Evolutionary conservation across 2,329 filamentous ascomycete genomes (phyloP).

Genomic region (Penicillium sp.): DNA sequence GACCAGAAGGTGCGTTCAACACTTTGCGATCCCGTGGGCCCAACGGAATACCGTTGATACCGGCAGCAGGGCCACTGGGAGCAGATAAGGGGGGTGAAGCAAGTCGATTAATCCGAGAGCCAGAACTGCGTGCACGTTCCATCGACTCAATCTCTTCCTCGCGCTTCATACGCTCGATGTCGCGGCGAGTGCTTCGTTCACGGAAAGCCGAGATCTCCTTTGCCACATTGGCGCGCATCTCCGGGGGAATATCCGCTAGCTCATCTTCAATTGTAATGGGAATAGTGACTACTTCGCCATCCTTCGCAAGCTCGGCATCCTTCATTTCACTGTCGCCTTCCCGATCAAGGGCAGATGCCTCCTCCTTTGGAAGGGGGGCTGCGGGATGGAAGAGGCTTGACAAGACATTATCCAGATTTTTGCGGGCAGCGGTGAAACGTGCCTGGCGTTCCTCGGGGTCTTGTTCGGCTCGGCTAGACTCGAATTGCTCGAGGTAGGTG

Average conservation of each 20-base stretch:
- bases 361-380: conserved; percentile 45
- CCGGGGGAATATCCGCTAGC: conserved; percentile 87
- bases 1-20: conserved; percentile 72
- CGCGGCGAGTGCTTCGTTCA: conserved; percentile 82
- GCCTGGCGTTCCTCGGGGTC: conserved; percentile 62
- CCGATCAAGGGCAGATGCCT: conserved; percentile 53
- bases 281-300: conserved; percentile 83
- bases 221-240: conserved; percentile 93
- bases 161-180: conserved; percentile 78
- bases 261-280: conserved; percentile 87
- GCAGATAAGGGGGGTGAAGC: conserved; percentile 67
- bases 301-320: conserved; percentile 55
- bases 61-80: conserved; percentile 60
- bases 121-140: conserved; percentile 72
- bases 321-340: conserved; percentile 70
- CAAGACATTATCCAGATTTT: conserved; percentile 66
- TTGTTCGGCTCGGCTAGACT: conserved; percentile 63
- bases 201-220: conserved; percentile 92
- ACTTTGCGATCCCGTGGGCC: conserved; percentile 68
- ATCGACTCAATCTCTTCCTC: conserved; percentile 91
- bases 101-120: conserved; percentile 62
- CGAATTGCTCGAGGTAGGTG: conserved; percentile 82
- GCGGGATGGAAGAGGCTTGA: conserved; percentile 70
- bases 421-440: conserved; percentile 66
- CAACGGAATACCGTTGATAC: conserved; percentile 72